Evolutionary conservation across 352 stramenopile species (phyloP).

Genomic region (Phytopythium mirpurense): DNA sequence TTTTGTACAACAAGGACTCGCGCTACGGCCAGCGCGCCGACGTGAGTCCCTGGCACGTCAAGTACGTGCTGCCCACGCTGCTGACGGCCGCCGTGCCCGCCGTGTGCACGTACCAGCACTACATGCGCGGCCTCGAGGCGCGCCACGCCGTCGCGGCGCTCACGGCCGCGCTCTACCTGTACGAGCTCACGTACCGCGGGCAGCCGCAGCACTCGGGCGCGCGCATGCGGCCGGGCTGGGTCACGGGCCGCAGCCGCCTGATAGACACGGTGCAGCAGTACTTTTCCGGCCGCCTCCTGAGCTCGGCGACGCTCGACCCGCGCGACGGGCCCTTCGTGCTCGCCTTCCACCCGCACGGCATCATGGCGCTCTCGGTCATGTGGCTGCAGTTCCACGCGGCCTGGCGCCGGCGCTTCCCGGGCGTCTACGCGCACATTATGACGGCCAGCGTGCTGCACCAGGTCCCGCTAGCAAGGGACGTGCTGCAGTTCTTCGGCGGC

Average conservation of each 20-base stretch:
- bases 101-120: conserved; percentile 45
- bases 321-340: conserved; percentile 66
- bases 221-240: conserved; percentile 41
- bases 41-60: conserved; percentile 45
- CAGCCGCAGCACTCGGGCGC: conserved; percentile 56
- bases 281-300: conserved; percentile 61
- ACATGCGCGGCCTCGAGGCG: conserved; percentile 36
- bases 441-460: conserved; percentile 78
- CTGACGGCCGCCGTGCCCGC: conserved; percentile 33
- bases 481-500: conserved; percentile 70
- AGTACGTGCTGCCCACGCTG: conserved; percentile 47
- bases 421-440: conserved; percentile 60
- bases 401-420: conserved; percentile 63
- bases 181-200: conserved; percentile 61
- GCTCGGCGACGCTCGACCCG: conserved; percentile 45
- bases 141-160: conserved; percentile 35
- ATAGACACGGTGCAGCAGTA: conserved; percentile 60
- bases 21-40: conserved; percentile 33
- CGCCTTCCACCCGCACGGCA: conserved; percentile 76
- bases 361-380: conserved; percentile 67
- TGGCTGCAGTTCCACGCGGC: conserved; percentile 75
- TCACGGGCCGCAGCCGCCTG: conserved; percentile 31
- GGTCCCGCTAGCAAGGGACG: conserved; percentile 65
- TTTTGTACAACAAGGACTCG: conserved; percentile 60
- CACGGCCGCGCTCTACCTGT: conserved; percentile 53